Percentiles rank a stretch among this genome's conserved stretches.
These are phyloP conservation scores for Adansonia madagascariensis DNA, from an alignment of 441 rosid species.

Conservation along the genomic window DNA sequence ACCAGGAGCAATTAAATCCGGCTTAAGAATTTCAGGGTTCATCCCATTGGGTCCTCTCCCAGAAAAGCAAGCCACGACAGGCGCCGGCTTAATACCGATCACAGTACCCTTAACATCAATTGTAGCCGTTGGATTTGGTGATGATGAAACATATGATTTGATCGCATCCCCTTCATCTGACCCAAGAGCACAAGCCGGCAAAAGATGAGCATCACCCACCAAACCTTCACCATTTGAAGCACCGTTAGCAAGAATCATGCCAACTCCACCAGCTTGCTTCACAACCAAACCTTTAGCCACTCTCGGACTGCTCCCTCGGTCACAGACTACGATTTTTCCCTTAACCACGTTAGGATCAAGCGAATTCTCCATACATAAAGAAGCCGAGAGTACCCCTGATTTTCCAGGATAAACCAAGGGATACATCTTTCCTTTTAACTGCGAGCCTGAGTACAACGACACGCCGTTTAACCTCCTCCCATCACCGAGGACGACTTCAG, in stretches of 20 bases:
- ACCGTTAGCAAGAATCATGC: constrained; percentile 80
- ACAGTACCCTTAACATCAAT: constrained; percentile 71
- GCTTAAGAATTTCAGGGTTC: constrained; percentile 74
- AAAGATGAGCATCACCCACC: constrained; percentile 77
- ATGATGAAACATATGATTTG: constrained; percentile 53
- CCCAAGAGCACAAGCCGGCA: constrained; percentile 74
- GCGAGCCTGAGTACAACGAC: constrained; percentile 64
- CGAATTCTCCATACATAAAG: constrained; percentile 76
- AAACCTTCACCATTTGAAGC: constrained; percentile 76
- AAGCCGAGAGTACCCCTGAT: constrained; percentile 56
- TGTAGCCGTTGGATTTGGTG: constrained; percentile 51
- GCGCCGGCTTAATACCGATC: constrained; percentile 79
- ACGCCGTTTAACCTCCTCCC: constrained; percentile 62
- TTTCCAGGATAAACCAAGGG: constrained; percentile 76
- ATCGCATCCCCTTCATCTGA: constrained; percentile 67
- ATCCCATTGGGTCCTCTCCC: constrained; percentile 78
- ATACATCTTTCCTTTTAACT: constrained; percentile 59
- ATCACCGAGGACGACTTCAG: constrained; percentile 60
- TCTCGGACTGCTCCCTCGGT: constrained; percentile 70
- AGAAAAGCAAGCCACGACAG: constrained; percentile 78
- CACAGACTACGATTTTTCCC: constrained; percentile 76
- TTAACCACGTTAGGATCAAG: constrained; percentile 59
- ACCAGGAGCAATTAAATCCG: constrained; percentile 35
- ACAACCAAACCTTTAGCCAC: constrained; percentile 80
- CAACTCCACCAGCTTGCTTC: constrained; percentile 76